Conservation (phyloP, 495 filamentous ascomycete genomes). For the Hypoxylon crocopeplum region DNA sequence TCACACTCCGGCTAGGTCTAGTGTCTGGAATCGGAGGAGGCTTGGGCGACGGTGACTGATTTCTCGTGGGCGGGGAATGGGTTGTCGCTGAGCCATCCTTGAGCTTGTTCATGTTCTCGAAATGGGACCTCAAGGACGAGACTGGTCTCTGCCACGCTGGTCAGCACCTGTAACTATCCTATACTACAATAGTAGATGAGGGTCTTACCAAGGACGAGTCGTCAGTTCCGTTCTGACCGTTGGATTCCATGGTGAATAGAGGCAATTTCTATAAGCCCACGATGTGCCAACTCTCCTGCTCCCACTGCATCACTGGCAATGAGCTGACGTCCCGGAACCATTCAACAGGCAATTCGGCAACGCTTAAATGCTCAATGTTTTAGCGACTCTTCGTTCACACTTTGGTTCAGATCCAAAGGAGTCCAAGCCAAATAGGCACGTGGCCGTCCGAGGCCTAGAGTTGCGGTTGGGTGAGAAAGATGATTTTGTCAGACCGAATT, state of each 20-base stretch:
- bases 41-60: conserved; percentile 50
- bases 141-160: conserved; percentile 68
- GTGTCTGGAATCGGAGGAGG: conserved; percentile 60
- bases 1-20: conserved; percentile 49
- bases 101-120: conserved; percentile 80
- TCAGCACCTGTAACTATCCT: conserved; percentile 32
- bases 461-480: conserved; percentile 16
- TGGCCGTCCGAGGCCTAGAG: conserved; percentile 3
- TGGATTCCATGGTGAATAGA: conserved; percentile 50
- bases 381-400: not conserved
- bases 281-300: conserved; percentile 30
- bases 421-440: conserved; percentile 12
- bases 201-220: conserved; percentile 65
- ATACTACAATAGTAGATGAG: not conserved
- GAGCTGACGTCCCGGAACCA: conserved; percentile 11
- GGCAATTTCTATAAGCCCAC: conserved; percentile 40
- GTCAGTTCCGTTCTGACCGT: conserved; percentile 56
- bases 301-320: conserved; percentile 34
- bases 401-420: conserved; percentile 13
- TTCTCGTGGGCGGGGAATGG: conserved; percentile 39
- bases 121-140: conserved; percentile 89
- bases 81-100: conserved; percentile 45
- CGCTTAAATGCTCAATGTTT: conserved; percentile 1
- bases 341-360: conserved; percentile 9
- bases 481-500: conserved; percentile 23